Conservation (phyloP, 192 early-diverging fungal genomes). For the Backusella mclennaniae region DNA sequence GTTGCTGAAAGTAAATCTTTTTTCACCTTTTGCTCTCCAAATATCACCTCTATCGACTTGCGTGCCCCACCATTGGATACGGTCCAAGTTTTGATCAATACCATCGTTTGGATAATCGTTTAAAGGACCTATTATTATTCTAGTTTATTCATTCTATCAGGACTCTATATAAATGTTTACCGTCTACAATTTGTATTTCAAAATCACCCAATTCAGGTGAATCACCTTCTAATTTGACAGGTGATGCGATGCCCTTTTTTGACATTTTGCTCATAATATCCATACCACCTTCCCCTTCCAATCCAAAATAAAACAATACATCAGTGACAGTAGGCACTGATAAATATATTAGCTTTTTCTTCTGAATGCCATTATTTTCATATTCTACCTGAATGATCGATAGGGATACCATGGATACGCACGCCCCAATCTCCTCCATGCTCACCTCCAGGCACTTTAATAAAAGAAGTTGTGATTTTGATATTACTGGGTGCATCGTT, state of each 20-base stretch:
- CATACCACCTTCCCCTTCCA: constrained; percentile 72
- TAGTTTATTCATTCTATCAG: too few relatives aligned
- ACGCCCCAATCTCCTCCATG: constrained; percentile 77
- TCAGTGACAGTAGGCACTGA: constrained; percentile 11
- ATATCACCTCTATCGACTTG: constrained; percentile 35
- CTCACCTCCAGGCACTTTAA: constrained; percentile 63
- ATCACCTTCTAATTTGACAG: constrained; percentile 49
- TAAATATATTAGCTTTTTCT: neutral
- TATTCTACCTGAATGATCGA: constrained; percentile 40
- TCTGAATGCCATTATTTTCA: neutral
- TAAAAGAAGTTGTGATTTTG: constrained; percentile 68
- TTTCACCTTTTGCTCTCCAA: constrained; percentile 54
- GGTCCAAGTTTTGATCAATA: constrained; percentile 23
- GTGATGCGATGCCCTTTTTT: constrained; percentile 28
- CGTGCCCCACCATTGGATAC: constrained; percentile 38
- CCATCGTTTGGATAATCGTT: constrained; percentile 13
- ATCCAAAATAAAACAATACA: constrained; percentile 74
- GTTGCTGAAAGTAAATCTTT: neutral
- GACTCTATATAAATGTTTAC: constrained; percentile 22
- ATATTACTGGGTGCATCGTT: constrained; percentile 64
- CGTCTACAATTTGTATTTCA: constrained; percentile 54
- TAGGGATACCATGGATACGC: constrained; percentile 70
- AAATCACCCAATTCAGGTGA: constrained; percentile 76
- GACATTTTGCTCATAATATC: constrained; percentile 39
- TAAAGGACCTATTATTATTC: neutral